Base-by-base conservation (phyloP, 768 basidiomycete species). In the Amanita phalloides region DNA sequence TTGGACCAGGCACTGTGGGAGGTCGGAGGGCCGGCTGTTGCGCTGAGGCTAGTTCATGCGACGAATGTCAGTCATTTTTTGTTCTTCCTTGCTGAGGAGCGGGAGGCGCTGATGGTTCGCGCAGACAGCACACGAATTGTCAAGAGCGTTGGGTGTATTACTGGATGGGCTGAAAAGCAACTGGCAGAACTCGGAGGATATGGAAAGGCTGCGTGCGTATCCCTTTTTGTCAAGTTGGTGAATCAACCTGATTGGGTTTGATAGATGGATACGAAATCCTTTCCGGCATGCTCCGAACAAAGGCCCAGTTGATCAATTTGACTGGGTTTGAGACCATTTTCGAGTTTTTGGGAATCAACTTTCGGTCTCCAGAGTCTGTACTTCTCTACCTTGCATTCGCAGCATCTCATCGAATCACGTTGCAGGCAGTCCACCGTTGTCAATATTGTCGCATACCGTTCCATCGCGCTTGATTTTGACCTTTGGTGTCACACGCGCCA, bases 111-210 rank as follows among this genome's bases (percentile, higher is more conserved):
- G 37, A 17, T 45, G 26, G 1, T 33, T 13, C 6, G 10, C 20
- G 35, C 37, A 90, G 84, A 89, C 81, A 0, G 67, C 82, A 0
- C 86, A 88, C 55, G 90, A 93, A 57, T 58, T 95, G 2, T 86
- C 86, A 0, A 71, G 83, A 13, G 76, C 89, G 0, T 64, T 93
- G 5, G 70, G 81, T 3, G 78, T 93, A 25, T 65, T 95, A 20
- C 76, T 79, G 7, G 90, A 94, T 58, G 79, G 86, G 2, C 63
- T 96, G 42, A 79, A 79, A 56, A 84, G 86, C 57, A 88, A 81
- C 58, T 97, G 94, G 94, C 80, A 89, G 59, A 91, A 90, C 60
- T 93, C 89, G 33, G 93, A 94, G 61, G 94, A 96, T 58, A 91
- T 94, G 84, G 93, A 95, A 61, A 74, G 84, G 32, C 67, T 92